Evolutionary conservation across 2,329 filamentous ascomycete species (phyloP).

Genomic region (Cladosporium sp.): DNA sequence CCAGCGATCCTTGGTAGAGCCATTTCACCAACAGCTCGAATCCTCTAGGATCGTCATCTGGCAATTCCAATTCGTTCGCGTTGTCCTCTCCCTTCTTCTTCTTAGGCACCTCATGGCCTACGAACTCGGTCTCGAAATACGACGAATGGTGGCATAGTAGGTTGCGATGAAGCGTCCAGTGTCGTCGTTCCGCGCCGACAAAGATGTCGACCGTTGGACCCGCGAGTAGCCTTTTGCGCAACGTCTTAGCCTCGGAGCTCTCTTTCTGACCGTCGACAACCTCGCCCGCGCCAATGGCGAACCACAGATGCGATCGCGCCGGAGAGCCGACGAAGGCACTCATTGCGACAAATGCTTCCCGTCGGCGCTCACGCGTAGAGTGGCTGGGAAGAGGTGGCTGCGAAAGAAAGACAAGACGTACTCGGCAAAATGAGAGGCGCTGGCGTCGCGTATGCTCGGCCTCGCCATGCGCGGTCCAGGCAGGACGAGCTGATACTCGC

Average conservation of each 20-base stretch:
- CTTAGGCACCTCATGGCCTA: conserved; percentile 40
- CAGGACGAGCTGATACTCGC: conserved; percentile 35
- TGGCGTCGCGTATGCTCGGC: conserved; percentile 49
- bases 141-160: conserved; percentile 57
- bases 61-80: conserved; percentile 48
- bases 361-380: not conserved
- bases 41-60: conserved; percentile 53
- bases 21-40: conserved; percentile 59
- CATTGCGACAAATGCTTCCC: not conserved
- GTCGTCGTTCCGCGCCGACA: conserved; percentile 51
- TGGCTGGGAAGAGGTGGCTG: conserved; percentile 21
- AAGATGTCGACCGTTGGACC: conserved; percentile 55
- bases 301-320: conserved; percentile 29
- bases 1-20: conserved; percentile 58
- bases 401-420: conserved; percentile 47
- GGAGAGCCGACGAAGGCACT: conserved; percentile 25
- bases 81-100: conserved; percentile 39
- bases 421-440: conserved; percentile 55
- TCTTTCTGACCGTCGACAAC: conserved; percentile 22
- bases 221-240: conserved; percentile 55
- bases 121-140: conserved; percentile 44
- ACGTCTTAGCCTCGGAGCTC: conserved; percentile 44
- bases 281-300: conserved; percentile 22
- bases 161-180: conserved; percentile 57
- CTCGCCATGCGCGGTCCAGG: conserved; percentile 45